Evolutionary conservation across 805 yeast species (phyloP), one percentile per base, ranked within the genome.

Genomic region (Starmerella sirachaensis): DNA sequence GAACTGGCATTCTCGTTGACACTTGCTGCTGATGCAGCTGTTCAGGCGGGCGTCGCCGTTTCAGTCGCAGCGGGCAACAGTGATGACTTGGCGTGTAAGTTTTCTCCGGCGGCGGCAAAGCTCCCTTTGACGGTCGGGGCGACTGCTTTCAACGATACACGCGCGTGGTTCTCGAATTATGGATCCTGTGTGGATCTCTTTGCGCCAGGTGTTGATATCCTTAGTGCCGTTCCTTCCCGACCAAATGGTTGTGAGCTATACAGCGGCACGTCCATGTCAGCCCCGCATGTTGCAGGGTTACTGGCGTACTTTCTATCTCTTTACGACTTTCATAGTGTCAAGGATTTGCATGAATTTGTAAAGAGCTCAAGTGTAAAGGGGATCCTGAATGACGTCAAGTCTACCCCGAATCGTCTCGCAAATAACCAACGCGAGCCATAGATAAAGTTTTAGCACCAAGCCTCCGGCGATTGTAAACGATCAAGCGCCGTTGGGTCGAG

Each of bases 71-170:
- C 94, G 0, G 96, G 95, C 0, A 85, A 85, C 55, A 68, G 77
- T 17, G 74, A 78, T 49, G 57, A 69, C 14, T 74, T 83, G 51
- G 93, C 95, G 0, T 86, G 95, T 52, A 58, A 65, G 35, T 70
- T 78, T 10, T 78, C 91, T 39, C 95, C 95, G 0, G 93, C 93
- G 0, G 76, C 91, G 20, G 76, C 93, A 0, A 58, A 61, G 1
- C 62, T 62, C 34, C 86, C 86, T 0, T 70, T 83, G 2, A 78
- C 94, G 0, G 94, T 86, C 4, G 96, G 95, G 0, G 93, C 95
- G 3, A 73, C 84, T 36, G 88, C 82, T 52, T 93, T 80, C 52
- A 54, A 68, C 12, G 93, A 83, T 49, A 50, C 65, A 2, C 64
- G 36, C 29, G 91, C 95, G 0, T 53, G 68, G 14, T 85, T 86